Evolutionary conservation across 805 yeast species (phyloP).

Genomic region (Novakomyces olei): DNA sequence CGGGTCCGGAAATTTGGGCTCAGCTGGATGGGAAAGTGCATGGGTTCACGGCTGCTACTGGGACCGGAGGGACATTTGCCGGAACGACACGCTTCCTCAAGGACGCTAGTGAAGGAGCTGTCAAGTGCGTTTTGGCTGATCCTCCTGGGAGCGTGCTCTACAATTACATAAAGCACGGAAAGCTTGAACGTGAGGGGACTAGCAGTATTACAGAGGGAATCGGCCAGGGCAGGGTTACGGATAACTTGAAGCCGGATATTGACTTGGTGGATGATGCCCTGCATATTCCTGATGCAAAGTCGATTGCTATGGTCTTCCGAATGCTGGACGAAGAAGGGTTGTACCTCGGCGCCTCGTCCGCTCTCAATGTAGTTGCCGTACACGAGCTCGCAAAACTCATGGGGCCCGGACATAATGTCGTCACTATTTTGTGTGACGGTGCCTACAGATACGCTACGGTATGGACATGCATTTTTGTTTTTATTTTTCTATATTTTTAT

Average conservation of each 20-base stretch:
- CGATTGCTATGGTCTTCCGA: conserved; percentile 66
- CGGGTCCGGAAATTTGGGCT: conserved; percentile 85
- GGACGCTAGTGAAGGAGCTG: conserved; percentile 36
- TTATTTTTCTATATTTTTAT: too few relatives aligned
- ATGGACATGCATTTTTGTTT: conserved; percentile 2
- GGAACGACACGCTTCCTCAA: conserved; percentile 66
- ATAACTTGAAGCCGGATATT: conserved; percentile 52
- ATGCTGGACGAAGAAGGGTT: conserved; percentile 75
- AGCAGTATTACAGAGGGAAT: conserved; percentile 87
- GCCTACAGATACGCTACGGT: conserved; percentile 29
- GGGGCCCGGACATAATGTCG: conserved; percentile 45
- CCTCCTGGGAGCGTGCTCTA: conserved; percentile 84
- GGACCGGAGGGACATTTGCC: conserved; percentile 84
- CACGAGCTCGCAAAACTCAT: conserved; percentile 30
- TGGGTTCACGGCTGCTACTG: conserved; percentile 77
- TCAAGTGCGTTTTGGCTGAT: conserved; percentile 56
- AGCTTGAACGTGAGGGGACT: conserved; percentile 48
- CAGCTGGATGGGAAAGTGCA: conserved; percentile 59
- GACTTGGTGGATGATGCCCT: conserved; percentile 61
- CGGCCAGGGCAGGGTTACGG: conserved; percentile 86
- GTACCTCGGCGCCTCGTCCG: conserved; percentile 84
- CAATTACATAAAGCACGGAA: conserved; percentile 52
- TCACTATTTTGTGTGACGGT: conserved; percentile 75
- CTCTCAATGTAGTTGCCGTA: conserved; percentile 84
- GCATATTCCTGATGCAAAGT: conserved; percentile 52